Base-by-base conservation (phyloP, 2,329 filamentous ascomycete species). In the Neonectria hederae region DNA sequence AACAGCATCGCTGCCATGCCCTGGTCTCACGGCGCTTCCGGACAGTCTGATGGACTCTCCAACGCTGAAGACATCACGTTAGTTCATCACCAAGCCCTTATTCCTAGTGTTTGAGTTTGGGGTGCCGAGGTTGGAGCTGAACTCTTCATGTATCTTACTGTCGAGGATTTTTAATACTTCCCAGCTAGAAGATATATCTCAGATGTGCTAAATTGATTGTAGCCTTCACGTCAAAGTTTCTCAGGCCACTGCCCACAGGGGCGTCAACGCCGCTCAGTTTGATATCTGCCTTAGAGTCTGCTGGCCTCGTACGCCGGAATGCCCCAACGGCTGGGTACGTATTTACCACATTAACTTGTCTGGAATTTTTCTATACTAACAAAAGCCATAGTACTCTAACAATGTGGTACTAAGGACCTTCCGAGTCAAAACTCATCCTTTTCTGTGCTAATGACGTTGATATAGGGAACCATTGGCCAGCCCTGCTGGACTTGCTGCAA, bases 401-500 rank as follows among this genome's bases (percentile, higher is more conserved):
- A 69, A 69, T 11, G 13, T 62, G 14, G 66, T 65, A 62, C 6
- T 7, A 14, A 3, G 0, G 1, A 6, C 1, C 17, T 3, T 8
- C 19, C n/a, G 11, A 26, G 8, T 7, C 4, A 3, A 11, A n/a
- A 7, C 17, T 7, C 7, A 3, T 5, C 10, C 5, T 5, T 38
- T n/a, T 38, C 6, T 11, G 5, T 38, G 8, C 35, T 38, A 38
- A 38, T 45, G 11, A 45, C 42, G 11, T 24, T n/a, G 9, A 35
- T 40, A 17, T 30, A 69, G 67, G 67, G 67, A 14, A 40, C 43
- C 1, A 17, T 3, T 0, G n/a, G 49, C 0, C 0, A 30, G 0
- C 22, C 59, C 8, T 69, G 67, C 61, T 69, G 67, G 67, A 67
- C 60, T 5, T 69, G 67, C 40, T 69, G 67, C 40, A 60, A 54